phyloP scores from a whole-genome alignment of 192 early-diverging fungal species.

The Kappamyces sp. region DNA sequence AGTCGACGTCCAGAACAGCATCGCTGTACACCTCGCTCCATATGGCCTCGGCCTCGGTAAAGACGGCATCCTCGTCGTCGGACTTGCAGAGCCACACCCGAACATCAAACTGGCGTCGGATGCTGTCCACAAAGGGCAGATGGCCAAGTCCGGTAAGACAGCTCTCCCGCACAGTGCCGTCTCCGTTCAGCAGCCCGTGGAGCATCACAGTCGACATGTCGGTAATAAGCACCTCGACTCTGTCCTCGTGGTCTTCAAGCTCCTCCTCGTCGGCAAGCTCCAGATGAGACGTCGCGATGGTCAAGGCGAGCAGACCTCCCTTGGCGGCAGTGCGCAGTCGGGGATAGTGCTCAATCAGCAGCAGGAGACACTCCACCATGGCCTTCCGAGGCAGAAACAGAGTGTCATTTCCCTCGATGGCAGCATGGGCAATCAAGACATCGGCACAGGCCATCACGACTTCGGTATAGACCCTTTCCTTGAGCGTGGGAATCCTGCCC shows the following conservation, averaged over 20 bases:
- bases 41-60: constrained; percentile 49
- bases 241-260: not conserved
- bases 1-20: constrained; percentile 11
- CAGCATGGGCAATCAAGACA: constrained; percentile 36
- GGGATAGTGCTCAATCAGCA: constrained; percentile 35
- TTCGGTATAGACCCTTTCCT: constrained; percentile 35
- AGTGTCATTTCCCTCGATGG: constrained; percentile 19
- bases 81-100: constrained; percentile 65
- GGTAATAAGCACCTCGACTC: constrained; percentile 42
- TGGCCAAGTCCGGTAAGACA: constrained; percentile 60
- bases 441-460: constrained; percentile 35
- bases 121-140: constrained; percentile 23
- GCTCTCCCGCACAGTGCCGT: constrained; percentile 61
- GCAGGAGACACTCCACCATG: constrained; percentile 32
- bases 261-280: constrained; percentile 28
- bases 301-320: constrained; percentile 33
- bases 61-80: constrained; percentile 52
- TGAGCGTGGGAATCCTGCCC: constrained; percentile 28
- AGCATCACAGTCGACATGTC: constrained; percentile 39
- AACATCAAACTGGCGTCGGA: constrained; percentile 53
- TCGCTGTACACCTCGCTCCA: constrained; percentile 52
- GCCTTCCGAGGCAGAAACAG: constrained; percentile 21
- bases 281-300: constrained; percentile 26
- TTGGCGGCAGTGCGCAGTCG: constrained; percentile 31
- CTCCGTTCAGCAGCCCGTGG: constrained; percentile 55